These are phyloP conservation scores for Eleusine coracana DNA, from an alignment of 176 grass and related monocot genomes.

Conservation along the genomic window DNA sequence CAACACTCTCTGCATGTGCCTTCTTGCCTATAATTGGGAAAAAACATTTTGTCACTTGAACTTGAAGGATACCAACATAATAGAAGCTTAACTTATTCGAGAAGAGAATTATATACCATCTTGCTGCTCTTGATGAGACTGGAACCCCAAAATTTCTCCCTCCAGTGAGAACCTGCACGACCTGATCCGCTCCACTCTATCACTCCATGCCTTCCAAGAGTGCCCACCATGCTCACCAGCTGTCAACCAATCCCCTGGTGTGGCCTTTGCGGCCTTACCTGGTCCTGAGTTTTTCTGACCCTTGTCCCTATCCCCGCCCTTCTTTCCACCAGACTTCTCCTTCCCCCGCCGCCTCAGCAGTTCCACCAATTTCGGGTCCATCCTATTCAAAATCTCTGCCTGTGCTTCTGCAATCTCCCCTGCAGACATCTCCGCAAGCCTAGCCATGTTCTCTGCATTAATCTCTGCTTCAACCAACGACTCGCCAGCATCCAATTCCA, in stretches of 20 bases:
- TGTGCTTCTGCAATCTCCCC: constrained; percentile 85
- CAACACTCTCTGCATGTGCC: constrained; percentile 58
- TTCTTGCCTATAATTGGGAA: constrained; percentile 59
- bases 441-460: constrained; percentile 62
- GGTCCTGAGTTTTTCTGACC: constrained; percentile 5
- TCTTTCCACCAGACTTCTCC: constrained; percentile 44
- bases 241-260: constrained; percentile 45
- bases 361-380: constrained; percentile 73
- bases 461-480: constrained; percentile 64
- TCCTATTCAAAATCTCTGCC: constrained; percentile 78
- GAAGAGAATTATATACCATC: constrained; percentile 54
- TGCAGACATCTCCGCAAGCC: constrained; percentile 77
- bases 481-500: constrained; percentile 36
- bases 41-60: constrained; percentile 25
- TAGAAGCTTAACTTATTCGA: constrained; percentile 25
- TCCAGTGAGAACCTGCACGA: constrained; percentile 75
- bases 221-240: constrained; percentile 42
- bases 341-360: constrained; percentile 62
- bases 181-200: constrained; percentile 81
- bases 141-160: constrained; percentile 68
- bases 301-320: constrained; percentile 34
- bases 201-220: constrained; percentile 84
- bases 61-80: constrained; percentile 36
- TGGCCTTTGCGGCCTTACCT: constrained; percentile 31
- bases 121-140: constrained; percentile 49